These are phyloP conservation scores for Moesziomyces globuligerus DNA, from an alignment of 1,284 basidiomycete species.

Conservation along the genomic window DNA sequence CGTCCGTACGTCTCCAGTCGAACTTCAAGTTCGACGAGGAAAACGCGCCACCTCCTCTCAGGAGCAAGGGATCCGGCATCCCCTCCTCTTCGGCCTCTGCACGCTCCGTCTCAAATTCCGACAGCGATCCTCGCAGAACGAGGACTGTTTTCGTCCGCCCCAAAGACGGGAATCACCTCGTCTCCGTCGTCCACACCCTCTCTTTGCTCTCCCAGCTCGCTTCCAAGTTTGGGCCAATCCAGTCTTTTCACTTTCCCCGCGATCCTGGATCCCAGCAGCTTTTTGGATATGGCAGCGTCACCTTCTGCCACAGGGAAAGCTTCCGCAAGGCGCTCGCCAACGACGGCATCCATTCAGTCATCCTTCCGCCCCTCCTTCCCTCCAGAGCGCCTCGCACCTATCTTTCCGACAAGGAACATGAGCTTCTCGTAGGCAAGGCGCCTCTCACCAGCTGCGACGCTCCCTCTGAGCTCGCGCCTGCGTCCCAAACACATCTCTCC, in stretches of 20 bases:
- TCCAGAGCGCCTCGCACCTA: slow-evolving; percentile 40
- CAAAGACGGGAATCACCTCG: slow-evolving; percentile 37
- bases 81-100: background rate
- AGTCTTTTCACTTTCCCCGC: slow-evolving; percentile 46
- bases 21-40: slow-evolving; percentile 26
- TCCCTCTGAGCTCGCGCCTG: slow-evolving; percentile 6
- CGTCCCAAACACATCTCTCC: slow-evolving; percentile 17
- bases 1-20: background rate
- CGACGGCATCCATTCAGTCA: slow-evolving; percentile 27
- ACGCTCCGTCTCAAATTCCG: background rate
- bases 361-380: slow-evolving; percentile 31
- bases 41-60: slow-evolving; percentile 8
- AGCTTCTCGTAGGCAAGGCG: slow-evolving; percentile 20
- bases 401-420: slow-evolving; percentile 31
- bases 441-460: slow-evolving; percentile 25
- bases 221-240: slow-evolving; percentile 35
- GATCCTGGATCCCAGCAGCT: slow-evolving; percentile 23
- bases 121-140: background rate
- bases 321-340: slow-evolving; percentile 34
- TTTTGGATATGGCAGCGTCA: slow-evolving; percentile 43
- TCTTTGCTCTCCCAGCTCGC: slow-evolving; percentile 36
- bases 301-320: slow-evolving; percentile 29
- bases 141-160: slow-evolving; percentile 43
- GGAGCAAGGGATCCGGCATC: background rate
- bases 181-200: slow-evolving; percentile 44